These are phyloP conservation scores for Coffea canephora DNA, from an alignment of 257 asterid species.

Conservation along the genomic window DNA sequence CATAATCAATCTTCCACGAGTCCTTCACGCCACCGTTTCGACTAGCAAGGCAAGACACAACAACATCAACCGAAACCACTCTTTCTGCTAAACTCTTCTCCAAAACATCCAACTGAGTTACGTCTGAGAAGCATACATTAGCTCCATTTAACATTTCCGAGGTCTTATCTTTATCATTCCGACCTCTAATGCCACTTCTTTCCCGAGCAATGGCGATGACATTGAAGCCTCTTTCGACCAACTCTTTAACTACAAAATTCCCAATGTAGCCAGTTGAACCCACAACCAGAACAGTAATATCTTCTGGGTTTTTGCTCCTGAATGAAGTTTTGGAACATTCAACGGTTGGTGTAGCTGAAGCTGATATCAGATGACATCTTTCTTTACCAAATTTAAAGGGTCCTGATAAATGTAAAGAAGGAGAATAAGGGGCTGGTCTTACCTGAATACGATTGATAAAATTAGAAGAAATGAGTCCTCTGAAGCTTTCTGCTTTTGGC, in stretches of 20 bases:
- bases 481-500: constrained; percentile 31
- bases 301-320: constrained; percentile 65
- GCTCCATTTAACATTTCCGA: constrained; percentile 56
- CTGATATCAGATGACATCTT: constrained; percentile 36
- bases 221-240: constrained; percentile 76
- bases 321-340: constrained; percentile 51
- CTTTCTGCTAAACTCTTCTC: constrained; percentile 50
- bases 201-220: constrained; percentile 88
- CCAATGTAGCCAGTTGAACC: constrained; percentile 97
- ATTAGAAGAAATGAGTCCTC: constrained; percentile 34
- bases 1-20: constrained; percentile 90
- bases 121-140: constrained; percentile 75
- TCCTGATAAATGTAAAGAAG: constrained; percentile 33
- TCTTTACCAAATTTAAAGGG: constrained; percentile 27
- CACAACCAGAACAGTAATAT: constrained; percentile 69
- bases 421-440: constrained; percentile 39
- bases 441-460: constrained; percentile 49
- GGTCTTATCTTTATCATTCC: constrained; percentile 62
- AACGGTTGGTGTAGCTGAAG: constrained; percentile 39
- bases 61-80: constrained; percentile 66
- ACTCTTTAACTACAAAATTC: constrained; percentile 73
- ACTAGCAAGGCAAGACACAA: constrained; percentile 95
- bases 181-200: constrained; percentile 73
- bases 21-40: constrained; percentile 88
- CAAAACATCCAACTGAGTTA: constrained; percentile 55